These are phyloP conservation scores for Hypomontagnella monticulosa DNA, from an alignment of 495 filamentous ascomycete species.

Conservation along the genomic window DNA sequence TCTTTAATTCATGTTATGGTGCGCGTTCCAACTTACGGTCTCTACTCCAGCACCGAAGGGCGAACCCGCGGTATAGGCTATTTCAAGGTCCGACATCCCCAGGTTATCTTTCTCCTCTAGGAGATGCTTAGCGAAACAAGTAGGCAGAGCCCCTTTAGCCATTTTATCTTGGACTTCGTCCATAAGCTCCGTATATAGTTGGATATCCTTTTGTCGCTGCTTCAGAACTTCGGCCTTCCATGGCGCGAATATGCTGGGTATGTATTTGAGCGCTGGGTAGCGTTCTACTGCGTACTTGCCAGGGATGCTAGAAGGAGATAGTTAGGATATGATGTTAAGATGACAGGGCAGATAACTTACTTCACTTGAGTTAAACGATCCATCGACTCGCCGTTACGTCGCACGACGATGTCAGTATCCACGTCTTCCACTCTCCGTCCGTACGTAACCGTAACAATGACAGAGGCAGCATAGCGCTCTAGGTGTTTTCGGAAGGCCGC, in stretches of 20 bases:
- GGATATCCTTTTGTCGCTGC: slow-evolving; percentile 60
- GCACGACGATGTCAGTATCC: slow-evolving; percentile 60
- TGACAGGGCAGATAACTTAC: slow-evolving; percentile 24
- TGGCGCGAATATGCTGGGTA: slow-evolving; percentile 64
- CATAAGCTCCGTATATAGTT: slow-evolving; percentile 61
- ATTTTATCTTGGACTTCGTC: slow-evolving; percentile 59
- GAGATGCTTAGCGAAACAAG: slow-evolving; percentile 61
- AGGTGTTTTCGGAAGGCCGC: slow-evolving; percentile 47
- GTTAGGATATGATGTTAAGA: slow-evolving; percentile 1
- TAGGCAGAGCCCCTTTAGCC: slow-evolving; percentile 50
- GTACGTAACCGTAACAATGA: slow-evolving; percentile 68
- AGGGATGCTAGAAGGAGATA: slow-evolving; percentile 53
- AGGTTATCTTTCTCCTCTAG: slow-evolving; percentile 57
- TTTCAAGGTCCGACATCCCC: slow-evolving; percentile 62
- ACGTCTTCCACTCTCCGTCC: slow-evolving; percentile 65
- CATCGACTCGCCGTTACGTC: slow-evolving; percentile 64
- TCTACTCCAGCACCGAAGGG: slow-evolving; percentile 74
- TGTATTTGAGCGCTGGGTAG: slow-evolving; percentile 63
- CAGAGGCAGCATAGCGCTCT: slow-evolving; percentile 66
- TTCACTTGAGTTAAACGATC: slow-evolving; percentile 67
- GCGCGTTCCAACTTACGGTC: slow-evolving; percentile 57
- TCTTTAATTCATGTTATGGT: slow-evolving; percentile 40
- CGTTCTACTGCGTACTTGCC: slow-evolving; percentile 67
- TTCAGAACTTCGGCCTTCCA: slow-evolving; percentile 65
- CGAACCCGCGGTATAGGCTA: slow-evolving; percentile 65